These are phyloP conservation scores for Jackrogersella multiformis DNA, from an alignment of 495 filamentous ascomycete species.

Conservation along the genomic window DNA sequence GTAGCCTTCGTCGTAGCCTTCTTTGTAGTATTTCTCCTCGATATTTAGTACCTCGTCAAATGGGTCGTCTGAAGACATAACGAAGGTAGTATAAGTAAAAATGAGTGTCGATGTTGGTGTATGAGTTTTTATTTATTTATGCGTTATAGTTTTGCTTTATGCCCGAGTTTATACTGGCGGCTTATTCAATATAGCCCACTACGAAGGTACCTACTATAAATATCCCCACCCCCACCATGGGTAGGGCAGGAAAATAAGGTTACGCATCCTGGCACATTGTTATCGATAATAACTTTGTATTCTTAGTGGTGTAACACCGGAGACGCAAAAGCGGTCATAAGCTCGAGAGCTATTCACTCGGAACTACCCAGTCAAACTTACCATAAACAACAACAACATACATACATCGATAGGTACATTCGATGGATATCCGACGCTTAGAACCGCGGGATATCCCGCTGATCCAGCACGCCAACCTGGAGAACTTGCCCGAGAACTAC, in stretches of 20 bases:
- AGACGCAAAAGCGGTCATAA: constrained; percentile 11
- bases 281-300: constrained; percentile 35
- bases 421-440: constrained; percentile 83
- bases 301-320: background rate
- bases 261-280: background rate
- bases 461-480: constrained; percentile 97
- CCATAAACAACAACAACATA: background rate
- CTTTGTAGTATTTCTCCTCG: constrained; percentile 85
- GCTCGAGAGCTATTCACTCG: background rate
- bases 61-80: constrained; percentile 54
- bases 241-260: background rate
- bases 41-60: constrained; percentile 79
- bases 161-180: too few relatives aligned
- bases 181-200: too few relatives aligned
- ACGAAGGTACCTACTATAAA: background rate
- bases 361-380: background rate
- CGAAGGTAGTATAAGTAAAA: background rate
- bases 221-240: too few relatives aligned
- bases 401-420: background rate
- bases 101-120: background rate
- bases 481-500: constrained; percentile 99
- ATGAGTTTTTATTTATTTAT: background rate
- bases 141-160: too few relatives aligned
- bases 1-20: constrained; percentile 80
- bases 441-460: constrained; percentile 84